These are phyloP conservation scores for Nakazawaea molendinolei DNA, from an alignment of 805 yeast genomes.

Conservation along the genomic window DNA sequence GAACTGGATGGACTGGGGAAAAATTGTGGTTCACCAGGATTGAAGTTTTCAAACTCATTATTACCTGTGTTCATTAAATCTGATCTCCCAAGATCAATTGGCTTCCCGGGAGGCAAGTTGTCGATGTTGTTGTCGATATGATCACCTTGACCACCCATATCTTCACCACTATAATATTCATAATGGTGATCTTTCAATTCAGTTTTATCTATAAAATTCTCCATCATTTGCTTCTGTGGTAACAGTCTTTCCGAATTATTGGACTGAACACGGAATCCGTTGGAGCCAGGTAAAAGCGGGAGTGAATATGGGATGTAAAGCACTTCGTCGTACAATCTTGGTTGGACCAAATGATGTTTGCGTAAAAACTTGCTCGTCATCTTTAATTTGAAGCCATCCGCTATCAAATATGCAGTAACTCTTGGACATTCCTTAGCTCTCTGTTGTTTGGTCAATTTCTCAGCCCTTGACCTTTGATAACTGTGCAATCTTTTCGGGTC, in stretches of 20 bases:
- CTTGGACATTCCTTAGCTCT: slow-evolving; percentile 65
- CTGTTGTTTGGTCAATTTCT: slow-evolving; percentile 49
- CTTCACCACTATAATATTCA: slow-evolving; percentile 76
- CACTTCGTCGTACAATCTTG: slow-evolving; percentile 89
- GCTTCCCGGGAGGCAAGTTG: background rate
- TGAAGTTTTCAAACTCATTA: slow-evolving; percentile 38
- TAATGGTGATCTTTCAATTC: slow-evolving; percentile 89
- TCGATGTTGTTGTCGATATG: background rate
- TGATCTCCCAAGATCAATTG: slow-evolving; percentile 13
- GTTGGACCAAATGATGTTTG: slow-evolving; percentile 73
- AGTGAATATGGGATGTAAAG: slow-evolving; percentile 82
- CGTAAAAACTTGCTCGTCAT: slow-evolving; percentile 58
- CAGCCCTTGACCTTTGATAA: slow-evolving; percentile 35
- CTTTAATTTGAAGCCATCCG: slow-evolving; percentile 71
- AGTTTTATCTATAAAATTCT: slow-evolving; percentile 66
- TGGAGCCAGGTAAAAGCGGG: slow-evolving; percentile 80
- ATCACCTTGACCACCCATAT: slow-evolving; percentile 2
- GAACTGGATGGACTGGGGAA: slow-evolving; percentile 43
- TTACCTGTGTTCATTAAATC: slow-evolving; percentile 18
- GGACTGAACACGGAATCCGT: slow-evolving; percentile 70
- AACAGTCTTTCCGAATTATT: slow-evolving; percentile 42
- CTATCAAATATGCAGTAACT: slow-evolving; percentile 86
- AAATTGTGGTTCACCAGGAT: slow-evolving; percentile 90
- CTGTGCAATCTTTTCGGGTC: slow-evolving; percentile 13
- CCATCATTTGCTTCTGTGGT: slow-evolving; percentile 47